Base-by-base conservation (phyloP, 352 stramenopile genomes). In the Phytophthora citrophthora region DNA sequence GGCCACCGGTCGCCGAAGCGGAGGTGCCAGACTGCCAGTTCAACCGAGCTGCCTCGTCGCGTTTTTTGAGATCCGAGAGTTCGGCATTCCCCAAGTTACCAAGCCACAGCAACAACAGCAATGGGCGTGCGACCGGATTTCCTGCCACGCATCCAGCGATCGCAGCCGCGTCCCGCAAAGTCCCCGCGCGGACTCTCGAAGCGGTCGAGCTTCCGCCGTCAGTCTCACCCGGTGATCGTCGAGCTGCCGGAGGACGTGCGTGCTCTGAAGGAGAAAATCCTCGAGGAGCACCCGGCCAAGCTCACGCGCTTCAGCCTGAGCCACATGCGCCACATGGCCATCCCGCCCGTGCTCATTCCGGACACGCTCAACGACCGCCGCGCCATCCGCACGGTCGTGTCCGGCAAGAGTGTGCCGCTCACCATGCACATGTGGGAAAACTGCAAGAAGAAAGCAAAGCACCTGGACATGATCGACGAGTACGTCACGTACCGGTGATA, bases 391-490 rank as follows among this genome's bases (percentile, higher is more conserved):
- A 70, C 72, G 4, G 36, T 79, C 18, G 79, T 88, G 45, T 68
- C 73, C 32, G 79, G 79, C 57, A 79, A 77, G 45, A 71, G 59
- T 13, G 75, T 87, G 29, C 74, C 75, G 45, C 70, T 80, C 36
- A 87, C 77, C 31, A 76, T 65, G 52, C 47, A 52, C 40, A 87
- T 87, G 77, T 82, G 75, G 74, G 50, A 48, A 24, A 79, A 76
- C 40, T 67, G 61, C 60, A 83, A 83, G 72, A 68, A 54, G 49
- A 73, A 72, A 24, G 39, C 54, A 23, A 74, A 72, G 53, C 69
- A 65, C 44, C 66, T 86, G 20, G 72, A 87, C 68, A 64, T 74
- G 57, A 83, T 87, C 57, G 53, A 82, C 57, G 77, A 87, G 60
- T 64, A 77, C 47, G 60, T 82, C 50, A 59, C 53, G 15, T 87